These are phyloP conservation scores for Grigorovia transvaalensis DNA, from an alignment of 805 yeast species.

Conservation along the genomic window DNA sequence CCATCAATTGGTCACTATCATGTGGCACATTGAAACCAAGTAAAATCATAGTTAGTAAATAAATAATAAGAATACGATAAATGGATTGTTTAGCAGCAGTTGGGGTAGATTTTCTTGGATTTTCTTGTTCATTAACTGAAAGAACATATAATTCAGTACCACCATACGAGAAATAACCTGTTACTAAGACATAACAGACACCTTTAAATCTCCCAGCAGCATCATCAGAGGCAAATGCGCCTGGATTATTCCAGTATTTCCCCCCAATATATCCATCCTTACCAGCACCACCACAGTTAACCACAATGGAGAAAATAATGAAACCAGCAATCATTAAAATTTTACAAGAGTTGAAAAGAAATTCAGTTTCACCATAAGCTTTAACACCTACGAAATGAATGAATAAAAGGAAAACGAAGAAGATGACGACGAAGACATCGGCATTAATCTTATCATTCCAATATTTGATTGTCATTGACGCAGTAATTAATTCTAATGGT, in stretches of 20 bases:
- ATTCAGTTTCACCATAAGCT: constrained; percentile 65
- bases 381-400: constrained; percentile 51
- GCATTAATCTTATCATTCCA: constrained; percentile 40
- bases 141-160: constrained; percentile 59
- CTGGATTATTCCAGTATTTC: constrained; percentile 48
- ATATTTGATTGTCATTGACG: constrained; percentile 41
- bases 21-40: constrained; percentile 56
- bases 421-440: constrained; percentile 48
- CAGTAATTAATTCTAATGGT: constrained; percentile 56
- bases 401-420: constrained; percentile 39
- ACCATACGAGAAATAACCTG: constrained; percentile 54
- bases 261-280: constrained; percentile 51
- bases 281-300: constrained; percentile 51
- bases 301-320: constrained; percentile 42
- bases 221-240: constrained; percentile 29
- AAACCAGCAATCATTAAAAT: constrained; percentile 51
- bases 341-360: constrained; percentile 43
- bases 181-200: constrained; percentile 52
- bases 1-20: constrained; percentile 39
- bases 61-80: constrained; percentile 53
- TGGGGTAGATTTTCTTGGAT: constrained; percentile 50
- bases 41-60: constrained; percentile 42
- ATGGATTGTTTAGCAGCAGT: constrained; percentile 55
- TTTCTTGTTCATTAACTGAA: constrained; percentile 56
- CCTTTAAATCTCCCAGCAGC: constrained; percentile 42